Base-by-base conservation (phyloP, 768 basidiomycete genomes). In the Phaffia tasmanica region DNA sequence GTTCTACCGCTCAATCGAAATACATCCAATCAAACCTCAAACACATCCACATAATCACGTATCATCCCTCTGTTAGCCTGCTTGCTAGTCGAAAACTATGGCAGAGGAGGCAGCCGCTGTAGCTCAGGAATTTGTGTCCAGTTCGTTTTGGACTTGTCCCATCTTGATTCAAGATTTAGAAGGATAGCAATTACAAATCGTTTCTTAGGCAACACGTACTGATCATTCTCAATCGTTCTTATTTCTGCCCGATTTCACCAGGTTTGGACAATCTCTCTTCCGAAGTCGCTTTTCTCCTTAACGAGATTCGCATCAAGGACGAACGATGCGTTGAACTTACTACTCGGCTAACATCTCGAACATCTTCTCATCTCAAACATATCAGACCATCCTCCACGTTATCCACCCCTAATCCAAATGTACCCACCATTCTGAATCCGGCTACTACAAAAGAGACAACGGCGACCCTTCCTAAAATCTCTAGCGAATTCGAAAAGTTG, bases 121-220 rank as follows among this genome's bases (percentile, higher is more conserved):
- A 7, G 67, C 67, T 42, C 67, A 68, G 67, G 67, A 68, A 35
- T 68, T 51, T 35, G 61, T 68, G 48, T 68, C 67, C 7, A 62
- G 67, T 68, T 0, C 15, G 67, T 30, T 19, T 4, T 15, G 23
- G 19, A 18, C 50, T 48, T n/a, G 25, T 7, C 19, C 3, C n/a
- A 4, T 23, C 7, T 27, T 46, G 23, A 15, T 18, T 1, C 16
- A 1, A 27, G 30, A 25, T 23, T 35, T 15, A 14, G 21, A 9
- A 15, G 14, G n/a, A 15, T 53, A 32, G 19, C 23, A 46, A 8
- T 35, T 23, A 15, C 62, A 18, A 53, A 23, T 27, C 49, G 30
- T 65, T 23, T 49, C 56, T 11, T 46, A 47, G 25, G 55, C 21
- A 46, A 25, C 54, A 47, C 6, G n/a, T 35, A 27, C 27, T n/a